Evolutionary conservation across 2,329 filamentous ascomycete species (phyloP), one percentile per base, ranked within the genome.

Genomic region (Rutstroemia sp.): DNA sequence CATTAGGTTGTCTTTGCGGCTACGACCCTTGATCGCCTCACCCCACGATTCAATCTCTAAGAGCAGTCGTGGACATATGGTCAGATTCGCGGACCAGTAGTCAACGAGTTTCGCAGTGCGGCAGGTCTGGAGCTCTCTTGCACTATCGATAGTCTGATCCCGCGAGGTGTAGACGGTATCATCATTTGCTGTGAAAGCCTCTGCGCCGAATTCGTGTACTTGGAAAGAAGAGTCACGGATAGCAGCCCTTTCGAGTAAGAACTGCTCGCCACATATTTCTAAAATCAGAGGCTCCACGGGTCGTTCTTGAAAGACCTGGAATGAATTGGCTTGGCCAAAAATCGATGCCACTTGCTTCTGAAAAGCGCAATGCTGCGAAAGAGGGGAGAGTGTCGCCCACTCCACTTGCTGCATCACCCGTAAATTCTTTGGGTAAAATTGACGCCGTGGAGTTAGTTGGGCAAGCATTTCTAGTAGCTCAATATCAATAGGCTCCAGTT

Each of bases 301-400:
- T n/a, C 19, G 39, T 41, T 41, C 39, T 41, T 73, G 17, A 46
- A 21, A 46, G 2, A 46, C 19, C 44, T 46, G 44, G 44, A 46
- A 46, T 3, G 57, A 53, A 23, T 57, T 52, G 2, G 70, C 67
- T 54, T 75, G 68, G 4, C 64, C 34, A 7, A 76, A 64, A n/a
- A 79, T 71, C 0, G 56, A 61, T 5, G 60, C 38, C 0, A 76
- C 75, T 9, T 60, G 49, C 3, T 63, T 59, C 39, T 68, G 69
- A 45, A 79, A 78, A 0, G 64, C 63, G 0, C 70, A 69, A 52
- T 81, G 72, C 53, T 82, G 79, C 0, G 75, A 64, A 2, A 77
- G 59, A 6, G 68, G 71, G 1, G 70, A 68, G 0, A 81, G 62
- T 0, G 52, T 1, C 1, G 1, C 3, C 79, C 79, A 83, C 0